Percentiles rank a stretch among this genome's conserved stretches.
These are phyloP conservation scores for Eutrema salsugineum DNA, from an alignment of 441 rosid genomes.

Conservation along the genomic window DNA sequence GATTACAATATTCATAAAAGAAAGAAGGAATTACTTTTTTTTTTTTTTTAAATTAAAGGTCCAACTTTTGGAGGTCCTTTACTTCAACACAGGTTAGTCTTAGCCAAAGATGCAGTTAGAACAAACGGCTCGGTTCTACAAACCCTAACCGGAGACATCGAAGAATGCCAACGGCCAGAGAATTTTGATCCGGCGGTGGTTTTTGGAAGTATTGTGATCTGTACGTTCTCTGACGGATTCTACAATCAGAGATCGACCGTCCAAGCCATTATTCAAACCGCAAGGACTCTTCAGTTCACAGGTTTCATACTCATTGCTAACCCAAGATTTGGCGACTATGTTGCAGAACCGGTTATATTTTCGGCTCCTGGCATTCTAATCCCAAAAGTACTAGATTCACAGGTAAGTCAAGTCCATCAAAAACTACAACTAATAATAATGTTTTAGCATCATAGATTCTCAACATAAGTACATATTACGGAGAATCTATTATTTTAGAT, in stretches of 20 bases:
- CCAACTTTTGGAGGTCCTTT: conserved; percentile 61
- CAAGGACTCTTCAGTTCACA: conserved; percentile 50
- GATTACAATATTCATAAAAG: not conserved
- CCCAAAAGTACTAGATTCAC: conserved; percentile 53
- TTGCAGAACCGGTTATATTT: conserved; percentile 55
- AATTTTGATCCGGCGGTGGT: conserved; percentile 42
- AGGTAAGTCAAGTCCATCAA: conserved; percentile 37
- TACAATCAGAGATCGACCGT: conserved; percentile 49
- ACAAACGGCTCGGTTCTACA: conserved; percentile 43
- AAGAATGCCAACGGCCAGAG: conserved; percentile 63
- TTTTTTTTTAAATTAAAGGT: conserved; percentile 34
- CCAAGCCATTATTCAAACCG: conserved; percentile 56
- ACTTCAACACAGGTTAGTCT: conserved; percentile 46
- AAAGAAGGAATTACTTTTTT: not conserved
- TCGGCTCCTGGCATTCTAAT: conserved; percentile 45
- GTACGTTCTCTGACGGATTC: conserved; percentile 62
- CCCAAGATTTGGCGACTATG: conserved; percentile 59
- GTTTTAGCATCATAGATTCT: not conserved
- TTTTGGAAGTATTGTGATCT: conserved; percentile 47
- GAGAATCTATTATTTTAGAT: conserved; percentile 33
- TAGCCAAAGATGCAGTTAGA: conserved; percentile 67
- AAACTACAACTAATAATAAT: not conserved
- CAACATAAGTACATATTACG: not conserved
- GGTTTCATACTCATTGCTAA: conserved; percentile 73
- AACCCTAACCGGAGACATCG: conserved; percentile 39